These are phyloP conservation scores for Clausena lansium DNA, from an alignment of 345 rosid species.

Conservation along the genomic window DNA sequence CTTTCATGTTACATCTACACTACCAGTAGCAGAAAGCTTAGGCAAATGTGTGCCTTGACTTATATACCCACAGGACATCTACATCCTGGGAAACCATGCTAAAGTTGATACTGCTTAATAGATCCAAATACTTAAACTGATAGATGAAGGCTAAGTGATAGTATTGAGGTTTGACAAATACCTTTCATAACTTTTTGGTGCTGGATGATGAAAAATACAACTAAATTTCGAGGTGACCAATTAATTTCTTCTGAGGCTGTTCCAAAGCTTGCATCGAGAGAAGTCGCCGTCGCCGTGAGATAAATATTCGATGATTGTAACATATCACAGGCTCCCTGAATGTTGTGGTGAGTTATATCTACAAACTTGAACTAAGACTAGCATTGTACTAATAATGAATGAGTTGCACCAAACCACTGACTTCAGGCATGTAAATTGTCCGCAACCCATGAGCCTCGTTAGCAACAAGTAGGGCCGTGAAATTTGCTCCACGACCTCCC, in stretches of 20 bases:
- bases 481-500: neutral
- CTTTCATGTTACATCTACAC: too few relatives aligned
- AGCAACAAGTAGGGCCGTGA: neutral
- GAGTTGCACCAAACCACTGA: neutral
- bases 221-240: neutral
- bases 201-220: neutral
- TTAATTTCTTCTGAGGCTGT: neutral
- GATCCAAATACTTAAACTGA: too few relatives aligned
- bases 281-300: neutral
- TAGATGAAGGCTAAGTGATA: neutral
- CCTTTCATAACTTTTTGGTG: neutral
- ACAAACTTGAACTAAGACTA: neutral
- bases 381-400: neutral
- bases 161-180: neutral
- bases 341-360: neutral
- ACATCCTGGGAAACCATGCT: too few relatives aligned
- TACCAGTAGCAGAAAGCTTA: too few relatives aligned
- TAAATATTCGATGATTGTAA: neutral
- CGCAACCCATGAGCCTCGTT: neutral
- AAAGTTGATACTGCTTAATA: too few relatives aligned
- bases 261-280: neutral
- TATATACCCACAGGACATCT: too few relatives aligned
- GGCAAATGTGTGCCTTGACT: too few relatives aligned
- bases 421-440: neutral
- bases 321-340: neutral